phyloP scores from a whole-genome alignment of 805 yeast genomes.

The Pichia rugopelliculosa region DNA sequence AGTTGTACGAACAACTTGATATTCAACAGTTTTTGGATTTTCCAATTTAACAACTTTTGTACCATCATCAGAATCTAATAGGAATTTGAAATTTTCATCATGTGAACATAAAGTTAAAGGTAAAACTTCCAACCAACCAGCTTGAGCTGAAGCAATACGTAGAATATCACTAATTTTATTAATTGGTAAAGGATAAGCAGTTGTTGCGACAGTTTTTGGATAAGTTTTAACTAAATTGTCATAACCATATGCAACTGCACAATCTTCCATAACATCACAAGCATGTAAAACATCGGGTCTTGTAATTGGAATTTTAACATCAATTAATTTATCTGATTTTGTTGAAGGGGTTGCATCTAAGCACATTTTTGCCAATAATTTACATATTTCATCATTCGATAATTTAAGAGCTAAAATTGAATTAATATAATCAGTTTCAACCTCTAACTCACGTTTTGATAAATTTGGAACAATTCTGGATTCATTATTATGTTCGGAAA shows the following conservation, averaged over 20 bases:
- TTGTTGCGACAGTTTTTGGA: constrained; percentile 70
- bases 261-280: constrained; percentile 98
- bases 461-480: constrained; percentile 72
- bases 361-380: constrained; percentile 74
- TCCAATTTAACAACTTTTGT: constrained; percentile 82
- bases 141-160: constrained; percentile 84
- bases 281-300: constrained; percentile 94
- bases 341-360: constrained; percentile 52
- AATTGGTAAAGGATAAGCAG: constrained; percentile 83
- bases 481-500: constrained; percentile 73
- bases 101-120: constrained; percentile 94
- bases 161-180: constrained; percentile 87
- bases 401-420: constrained; percentile 84
- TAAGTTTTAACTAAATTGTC: constrained; percentile 75
- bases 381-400: constrained; percentile 57
- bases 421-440: constrained; percentile 80
- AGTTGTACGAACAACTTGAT: constrained; percentile 95
- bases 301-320: constrained; percentile 80
- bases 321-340: constrained; percentile 41
- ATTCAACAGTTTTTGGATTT: constrained; percentile 94
- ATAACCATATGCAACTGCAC: constrained; percentile 93
- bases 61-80: constrained; percentile 70
- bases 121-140: constrained; percentile 94
- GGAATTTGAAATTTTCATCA: constrained; percentile 89
- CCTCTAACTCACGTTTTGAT: constrained; percentile 56